Evolutionary conservation across 1,139 yeast genomes (phyloP).

Genomic region (Spathaspora sp.): DNA sequence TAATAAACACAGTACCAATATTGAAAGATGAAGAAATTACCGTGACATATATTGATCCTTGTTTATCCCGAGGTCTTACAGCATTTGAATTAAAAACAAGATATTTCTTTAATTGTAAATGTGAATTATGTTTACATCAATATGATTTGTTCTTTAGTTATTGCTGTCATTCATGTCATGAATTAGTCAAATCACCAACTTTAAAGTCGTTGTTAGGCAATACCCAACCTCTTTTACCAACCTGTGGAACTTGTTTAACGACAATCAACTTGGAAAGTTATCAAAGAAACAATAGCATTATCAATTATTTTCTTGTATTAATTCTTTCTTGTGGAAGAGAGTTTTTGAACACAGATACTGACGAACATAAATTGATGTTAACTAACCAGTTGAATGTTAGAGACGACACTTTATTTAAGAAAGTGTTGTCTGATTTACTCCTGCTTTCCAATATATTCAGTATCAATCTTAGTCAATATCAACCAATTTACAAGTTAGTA

Average conservation of each 20-base stretch:
- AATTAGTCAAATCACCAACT: constrained; percentile 10
- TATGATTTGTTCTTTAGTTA: constrained; percentile 22
- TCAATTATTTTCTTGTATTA: neutral
- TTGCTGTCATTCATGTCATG: constrained; percentile 20
- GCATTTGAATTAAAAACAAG: constrained; percentile 17
- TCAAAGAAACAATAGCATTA: neutral
- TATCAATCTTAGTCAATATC: neutral
- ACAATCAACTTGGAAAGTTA: neutral
- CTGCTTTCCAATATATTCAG: neutral
- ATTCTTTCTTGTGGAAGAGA: neutral
- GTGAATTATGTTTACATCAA: constrained; percentile 24
- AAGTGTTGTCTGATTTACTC: neutral
- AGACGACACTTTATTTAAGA: neutral
- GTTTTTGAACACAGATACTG: neutral
- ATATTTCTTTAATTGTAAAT: constrained; percentile 34
- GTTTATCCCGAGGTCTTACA: constrained; percentile 24
- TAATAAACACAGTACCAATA: constrained; percentile 22
- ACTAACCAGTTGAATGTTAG: neutral
- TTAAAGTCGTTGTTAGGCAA: constrained; percentile 6
- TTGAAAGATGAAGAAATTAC: constrained; percentile 23
- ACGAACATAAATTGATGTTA: neutral
- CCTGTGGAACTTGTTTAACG: neutral
- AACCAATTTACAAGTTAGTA: neutral
- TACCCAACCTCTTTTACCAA: neutral
- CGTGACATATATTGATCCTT: constrained; percentile 27